A percentile compares a stretch with the other conserved stretches of the same genome.
These are phyloP conservation scores for Candida sonorensis DNA, from an alignment of 805 yeast genomes.

Conservation along the genomic window DNA sequence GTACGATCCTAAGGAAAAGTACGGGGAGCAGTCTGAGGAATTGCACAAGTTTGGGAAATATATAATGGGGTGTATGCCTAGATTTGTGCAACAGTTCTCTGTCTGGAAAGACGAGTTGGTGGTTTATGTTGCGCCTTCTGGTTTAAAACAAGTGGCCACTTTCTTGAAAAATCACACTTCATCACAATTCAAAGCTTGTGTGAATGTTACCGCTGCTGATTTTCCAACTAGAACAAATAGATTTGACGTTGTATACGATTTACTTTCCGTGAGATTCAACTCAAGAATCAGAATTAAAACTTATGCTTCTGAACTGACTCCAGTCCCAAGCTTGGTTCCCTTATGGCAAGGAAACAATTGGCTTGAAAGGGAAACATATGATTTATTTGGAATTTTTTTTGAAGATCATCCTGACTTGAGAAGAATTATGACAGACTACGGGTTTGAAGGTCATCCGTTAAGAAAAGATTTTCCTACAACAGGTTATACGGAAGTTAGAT, in stretches of 20 bases:
- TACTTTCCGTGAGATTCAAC: slow-evolving; percentile 75
- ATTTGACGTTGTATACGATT: slow-evolving; percentile 81
- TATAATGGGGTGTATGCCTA: slow-evolving; percentile 71
- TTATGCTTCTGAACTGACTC: slow-evolving; percentile 73
- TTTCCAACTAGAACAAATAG: slow-evolving; percentile 79
- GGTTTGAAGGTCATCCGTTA: slow-evolving; percentile 87
- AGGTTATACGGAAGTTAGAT: slow-evolving; percentile 85
- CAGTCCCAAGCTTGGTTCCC: slow-evolving; percentile 75
- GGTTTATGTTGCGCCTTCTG: slow-evolving; percentile 68
- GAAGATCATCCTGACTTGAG: slow-evolving; percentile 87
- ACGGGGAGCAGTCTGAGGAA: slow-evolving; percentile 58
- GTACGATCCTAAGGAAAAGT: slow-evolving; percentile 74
- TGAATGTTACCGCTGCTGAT: slow-evolving; percentile 84
- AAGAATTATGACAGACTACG: slow-evolving; percentile 86
- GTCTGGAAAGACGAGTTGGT: slow-evolving; percentile 90
- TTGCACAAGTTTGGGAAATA: slow-evolving; percentile 78
- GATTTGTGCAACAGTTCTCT: slow-evolving; percentile 72
- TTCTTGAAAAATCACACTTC: slow-evolving; percentile 76
- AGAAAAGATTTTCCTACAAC: slow-evolving; percentile 91
- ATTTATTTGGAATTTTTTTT: slow-evolving; percentile 79
- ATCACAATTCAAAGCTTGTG: slow-evolving; percentile 68
- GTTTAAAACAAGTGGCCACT: slow-evolving; percentile 60
- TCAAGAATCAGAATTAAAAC: slow-evolving; percentile 86
- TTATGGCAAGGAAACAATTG: slow-evolving; percentile 78
- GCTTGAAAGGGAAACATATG: slow-evolving; percentile 88